phyloP scores from a whole-genome alignment of 176 grass and related monocot species.

The Otatea glauca region DNA sequence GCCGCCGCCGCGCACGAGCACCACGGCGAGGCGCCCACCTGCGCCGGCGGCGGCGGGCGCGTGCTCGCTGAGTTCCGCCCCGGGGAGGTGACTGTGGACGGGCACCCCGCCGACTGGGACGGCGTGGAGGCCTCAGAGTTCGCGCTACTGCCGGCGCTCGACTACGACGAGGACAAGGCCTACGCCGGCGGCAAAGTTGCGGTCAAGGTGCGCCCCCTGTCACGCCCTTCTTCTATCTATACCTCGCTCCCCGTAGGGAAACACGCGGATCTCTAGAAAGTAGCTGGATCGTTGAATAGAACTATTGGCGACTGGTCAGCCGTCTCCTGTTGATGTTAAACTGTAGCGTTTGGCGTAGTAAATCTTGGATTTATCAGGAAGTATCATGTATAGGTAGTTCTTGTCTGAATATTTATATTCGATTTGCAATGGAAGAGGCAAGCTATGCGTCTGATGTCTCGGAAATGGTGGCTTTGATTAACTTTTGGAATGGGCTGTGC shows the following conservation, averaged over 20 bases:
- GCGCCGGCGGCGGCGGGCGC: slow-evolving; percentile 52
- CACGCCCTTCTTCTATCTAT: background rate
- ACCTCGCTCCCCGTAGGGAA: background rate
- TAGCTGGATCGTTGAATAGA: slow-evolving; percentile 7
- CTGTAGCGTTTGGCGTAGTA: background rate
- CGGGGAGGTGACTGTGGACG: slow-evolving; percentile 81
- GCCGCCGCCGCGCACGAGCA: slow-evolving; percentile 63
- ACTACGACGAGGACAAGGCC: slow-evolving; percentile 84
- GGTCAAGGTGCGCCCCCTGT: slow-evolving; percentile 67
- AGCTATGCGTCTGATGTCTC: slow-evolving; percentile 13
- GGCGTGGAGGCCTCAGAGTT: slow-evolving; percentile 79
- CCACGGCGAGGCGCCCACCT: slow-evolving; percentile 69
- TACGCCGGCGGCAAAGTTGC: slow-evolving; percentile 75
- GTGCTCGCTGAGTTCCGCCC: slow-evolving; percentile 78
- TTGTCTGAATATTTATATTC: background rate
- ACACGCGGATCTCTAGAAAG: slow-evolving; percentile 17
- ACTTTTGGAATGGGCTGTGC: slow-evolving; percentile 53
- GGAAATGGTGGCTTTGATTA: slow-evolving; percentile 44
- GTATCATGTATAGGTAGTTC: background rate
- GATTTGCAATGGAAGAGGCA: background rate
- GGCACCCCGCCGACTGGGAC: slow-evolving; percentile 75
- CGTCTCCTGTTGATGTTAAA: slow-evolving; percentile 15
- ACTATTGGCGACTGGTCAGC: background rate
- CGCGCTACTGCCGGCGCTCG: slow-evolving; percentile 79
- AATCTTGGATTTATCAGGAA: slow-evolving; percentile 26